These are phyloP conservation scores for Xerophyta viscosa DNA, from an alignment of 106 monocot species.

Conservation along the genomic window DNA sequence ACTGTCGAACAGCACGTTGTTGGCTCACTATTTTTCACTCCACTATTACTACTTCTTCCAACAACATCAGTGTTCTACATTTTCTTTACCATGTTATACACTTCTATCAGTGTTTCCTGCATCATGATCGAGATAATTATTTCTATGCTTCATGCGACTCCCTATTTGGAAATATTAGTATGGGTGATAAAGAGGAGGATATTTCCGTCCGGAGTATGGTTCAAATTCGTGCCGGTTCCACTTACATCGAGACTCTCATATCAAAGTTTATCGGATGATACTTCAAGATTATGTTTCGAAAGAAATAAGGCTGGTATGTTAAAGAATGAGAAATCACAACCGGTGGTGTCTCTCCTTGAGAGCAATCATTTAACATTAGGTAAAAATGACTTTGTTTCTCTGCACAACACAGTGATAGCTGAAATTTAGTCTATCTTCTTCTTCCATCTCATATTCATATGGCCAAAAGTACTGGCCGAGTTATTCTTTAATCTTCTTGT, in stretches of 20 bases:
- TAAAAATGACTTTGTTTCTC: too few species aligned
- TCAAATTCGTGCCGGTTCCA: constrained; percentile 21
- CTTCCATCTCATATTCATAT: too few species aligned
- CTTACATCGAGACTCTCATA: too few species aligned
- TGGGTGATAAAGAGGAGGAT: constrained; percentile 48
- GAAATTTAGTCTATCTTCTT: too few species aligned
- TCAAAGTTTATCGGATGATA: too few species aligned
- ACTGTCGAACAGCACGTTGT: constrained; percentile 94
- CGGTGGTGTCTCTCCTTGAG: constrained; percentile 37
- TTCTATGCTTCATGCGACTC: constrained; percentile 58
- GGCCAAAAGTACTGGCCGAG: too few species aligned
- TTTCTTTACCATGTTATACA: constrained; percentile 70
- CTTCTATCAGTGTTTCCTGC: constrained; percentile 23
- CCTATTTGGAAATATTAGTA: constrained; percentile 60
- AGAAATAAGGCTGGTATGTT: too few species aligned
- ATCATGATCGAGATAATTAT: constrained; percentile 48
- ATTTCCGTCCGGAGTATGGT: constrained; percentile 88
- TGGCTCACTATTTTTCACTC: constrained; percentile 87
- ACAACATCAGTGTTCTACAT: constrained; percentile 93
- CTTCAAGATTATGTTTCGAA: too few species aligned
- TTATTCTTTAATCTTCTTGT: too few species aligned
- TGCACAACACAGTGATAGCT: too few species aligned
- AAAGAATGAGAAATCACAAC: constrained; percentile 2
- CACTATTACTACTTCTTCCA: constrained; percentile 75
- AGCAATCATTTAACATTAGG: constrained; percentile 73